Evolutionary conservation across 768 basidiomycete genomes (phyloP).

Genomic region (Omphalotus guepiniiformis): DNA sequence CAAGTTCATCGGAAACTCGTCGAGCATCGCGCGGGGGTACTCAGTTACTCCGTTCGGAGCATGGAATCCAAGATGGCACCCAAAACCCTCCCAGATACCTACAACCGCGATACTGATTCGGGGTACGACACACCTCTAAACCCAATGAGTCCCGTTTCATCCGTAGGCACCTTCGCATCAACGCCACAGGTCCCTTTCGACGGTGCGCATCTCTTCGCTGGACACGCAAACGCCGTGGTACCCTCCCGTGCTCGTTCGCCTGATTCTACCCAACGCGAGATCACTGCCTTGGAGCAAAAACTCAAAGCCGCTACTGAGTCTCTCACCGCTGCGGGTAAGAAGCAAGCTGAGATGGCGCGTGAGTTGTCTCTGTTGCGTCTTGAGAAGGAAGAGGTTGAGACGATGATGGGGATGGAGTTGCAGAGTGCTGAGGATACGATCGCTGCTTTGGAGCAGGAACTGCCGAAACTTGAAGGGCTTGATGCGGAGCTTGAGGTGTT

Average conservation of each 20-base stretch:
- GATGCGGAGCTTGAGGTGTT: constrained; percentile 45
- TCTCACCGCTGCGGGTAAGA: constrained; percentile 52
- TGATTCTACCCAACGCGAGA: constrained; percentile 39
- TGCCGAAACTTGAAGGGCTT: constrained; percentile 46
- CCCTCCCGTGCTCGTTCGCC: constrained; percentile 44
- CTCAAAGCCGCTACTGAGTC: constrained; percentile 58
- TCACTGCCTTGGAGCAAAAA: constrained; percentile 57
- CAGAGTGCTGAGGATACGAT: constrained; percentile 67
- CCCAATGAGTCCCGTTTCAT: constrained; percentile 47
- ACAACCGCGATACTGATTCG: constrained; percentile 37
- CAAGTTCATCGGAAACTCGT: constrained; percentile 63
- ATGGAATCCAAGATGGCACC: constrained; percentile 54
- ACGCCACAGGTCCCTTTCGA: constrained; percentile 62
- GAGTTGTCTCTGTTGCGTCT: constrained; percentile 58
- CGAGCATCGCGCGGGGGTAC: constrained; percentile 81
- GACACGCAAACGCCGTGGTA: constrained; percentile 65
- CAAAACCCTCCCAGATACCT: constrained; percentile 19
- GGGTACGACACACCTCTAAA: constrained; percentile 51
- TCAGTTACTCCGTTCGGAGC: constrained; percentile 63
- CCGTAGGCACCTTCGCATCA: constrained; percentile 36
- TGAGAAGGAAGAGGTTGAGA: constrained; percentile 70
- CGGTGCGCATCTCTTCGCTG: constrained; percentile 82
- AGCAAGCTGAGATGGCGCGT: constrained; percentile 55
- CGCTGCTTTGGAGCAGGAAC: constrained; percentile 48
- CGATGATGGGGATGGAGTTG: constrained; percentile 59